Percentiles rank a stretch among this genome's conserved stretches.
Evolutionary conservation across 139 green algal genomes (phyloP).

Genomic region (Picochlorum sp.): DNA sequence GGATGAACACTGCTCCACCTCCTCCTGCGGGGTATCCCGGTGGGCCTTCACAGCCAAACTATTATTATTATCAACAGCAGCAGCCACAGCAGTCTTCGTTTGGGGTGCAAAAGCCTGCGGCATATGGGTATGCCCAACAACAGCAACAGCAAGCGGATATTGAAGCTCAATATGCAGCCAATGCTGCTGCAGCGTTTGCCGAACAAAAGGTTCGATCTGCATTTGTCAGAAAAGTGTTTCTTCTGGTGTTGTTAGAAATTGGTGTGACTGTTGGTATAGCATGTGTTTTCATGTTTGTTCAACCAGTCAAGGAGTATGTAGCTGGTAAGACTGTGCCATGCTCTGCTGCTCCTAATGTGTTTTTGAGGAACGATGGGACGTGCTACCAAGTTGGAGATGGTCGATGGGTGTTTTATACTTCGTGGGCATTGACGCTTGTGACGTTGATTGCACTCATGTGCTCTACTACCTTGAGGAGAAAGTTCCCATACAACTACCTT

Average conservation of each 20-base stretch:
- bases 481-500: slow-evolving; percentile 43
- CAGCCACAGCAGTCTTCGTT: not conserved
- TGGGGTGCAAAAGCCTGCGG: not conserved
- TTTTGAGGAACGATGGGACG: not conserved
- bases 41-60: not conserved
- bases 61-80: not conserved
- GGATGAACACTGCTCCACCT: not conserved
- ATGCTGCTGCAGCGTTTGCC: slow-evolving; percentile 20
- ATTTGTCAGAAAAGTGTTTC: slow-evolving; percentile 52
- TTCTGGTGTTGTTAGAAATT: slow-evolving; percentile 40
- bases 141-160: slow-evolving; percentile 10
- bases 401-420: slow-evolving; percentile 21
- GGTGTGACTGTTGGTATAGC: slow-evolving; percentile 39
- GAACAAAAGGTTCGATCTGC: slow-evolving; percentile 31
- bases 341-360: not conserved
- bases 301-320: slow-evolving; percentile 33
- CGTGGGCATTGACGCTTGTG: slow-evolving; percentile 16
- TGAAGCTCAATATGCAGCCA: slow-evolving; percentile 20
- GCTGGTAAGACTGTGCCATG: not conserved
- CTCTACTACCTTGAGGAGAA: slow-evolving; percentile 19
- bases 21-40: slow-evolving; percentile 11
- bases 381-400: slow-evolving; percentile 4
- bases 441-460: slow-evolving; percentile 15
- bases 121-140: not conserved
- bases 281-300: slow-evolving; percentile 38